Base-by-base conservation (phyloP, 2,329 filamentous ascomycete species). In the Claviceps sp. region DNA sequence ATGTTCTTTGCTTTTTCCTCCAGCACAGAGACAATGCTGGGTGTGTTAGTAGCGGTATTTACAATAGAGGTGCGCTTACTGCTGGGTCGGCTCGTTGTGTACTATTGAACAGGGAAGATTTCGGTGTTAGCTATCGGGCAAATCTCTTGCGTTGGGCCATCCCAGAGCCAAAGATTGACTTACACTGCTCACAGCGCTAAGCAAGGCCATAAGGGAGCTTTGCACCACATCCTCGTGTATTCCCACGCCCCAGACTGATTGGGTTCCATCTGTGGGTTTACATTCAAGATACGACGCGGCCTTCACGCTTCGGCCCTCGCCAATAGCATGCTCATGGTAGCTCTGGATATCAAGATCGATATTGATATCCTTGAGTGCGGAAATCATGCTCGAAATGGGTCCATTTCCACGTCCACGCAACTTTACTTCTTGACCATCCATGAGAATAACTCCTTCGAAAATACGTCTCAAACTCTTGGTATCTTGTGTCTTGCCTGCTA, bases 221-320 rank as follows among this genome's bases (percentile, higher is more conserved):
- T 94, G 87, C 20, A 94, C 88, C 55, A 94, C 88, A 47, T 62
- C 60, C 46, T 58, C 53, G 45, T 62, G 59, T 38, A 61, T 58
- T 47, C 56, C 89, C 6, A 95, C 85, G 59, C 89, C 89, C 89
- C 89, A 95, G 2, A 95, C 85, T 61, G 80, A 85, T 61, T 87
- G 75, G 51, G 77, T 78, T 56, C 76, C 84, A 47, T 78, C 81
- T 4, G 78, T 70, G 20, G 82, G 77, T 30, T 78, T 89, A 69
- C 89, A 95, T 68, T 96, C 87, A 57, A 97, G 95, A 65, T 94
- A 97, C 2, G 90, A 88, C 2, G 89, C 91, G n/a, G 91, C 91
- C 73, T 94, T 94, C 58, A 91, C 88, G 55, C 89, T 81, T 53
- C 82, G 79, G 55, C 87, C 88, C 49, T 77, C 75, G 58, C 89